Conservation (phyloP, 768 basidiomycete genomes). For the Hericium erinaceus region DNA sequence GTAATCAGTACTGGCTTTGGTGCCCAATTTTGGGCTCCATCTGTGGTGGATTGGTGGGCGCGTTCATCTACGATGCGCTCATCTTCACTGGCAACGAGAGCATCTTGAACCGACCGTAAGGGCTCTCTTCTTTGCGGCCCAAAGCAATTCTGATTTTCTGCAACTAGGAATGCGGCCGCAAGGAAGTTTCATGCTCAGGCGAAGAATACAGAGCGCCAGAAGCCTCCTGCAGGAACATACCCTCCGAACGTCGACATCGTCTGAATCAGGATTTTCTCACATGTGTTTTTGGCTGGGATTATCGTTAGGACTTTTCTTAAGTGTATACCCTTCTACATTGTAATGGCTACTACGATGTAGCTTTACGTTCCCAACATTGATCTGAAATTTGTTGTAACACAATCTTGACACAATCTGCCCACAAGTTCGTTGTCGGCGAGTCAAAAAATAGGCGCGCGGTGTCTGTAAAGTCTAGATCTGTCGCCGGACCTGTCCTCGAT, state of each 20-base stretch:
- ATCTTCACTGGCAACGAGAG: conserved; percentile 26
- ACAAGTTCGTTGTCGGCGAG: too few relatives aligned
- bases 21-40: conserved; percentile 54
- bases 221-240: neutral
- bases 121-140: neutral
- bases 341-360: too few relatives aligned
- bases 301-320: too few relatives aligned
- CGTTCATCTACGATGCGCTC: conserved; percentile 48
- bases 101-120: neutral
- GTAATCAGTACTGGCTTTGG: conserved; percentile 70
- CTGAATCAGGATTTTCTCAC: neutral
- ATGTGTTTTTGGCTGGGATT: too few relatives aligned
- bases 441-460: too few relatives aligned
- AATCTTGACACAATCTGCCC: too few relatives aligned
- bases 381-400: too few relatives aligned
- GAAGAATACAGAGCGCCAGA: neutral
- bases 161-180: neutral
- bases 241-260: neutral
- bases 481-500: too few relatives aligned
- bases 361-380: too few relatives aligned
- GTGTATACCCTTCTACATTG: too few relatives aligned
- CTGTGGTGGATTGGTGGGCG: conserved; percentile 45
- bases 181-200: neutral
- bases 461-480: too few relatives aligned
- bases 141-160: neutral